Base-by-base conservation (phyloP, 352 stramenopile species). In the Globisporangium apiculatum region DNA sequence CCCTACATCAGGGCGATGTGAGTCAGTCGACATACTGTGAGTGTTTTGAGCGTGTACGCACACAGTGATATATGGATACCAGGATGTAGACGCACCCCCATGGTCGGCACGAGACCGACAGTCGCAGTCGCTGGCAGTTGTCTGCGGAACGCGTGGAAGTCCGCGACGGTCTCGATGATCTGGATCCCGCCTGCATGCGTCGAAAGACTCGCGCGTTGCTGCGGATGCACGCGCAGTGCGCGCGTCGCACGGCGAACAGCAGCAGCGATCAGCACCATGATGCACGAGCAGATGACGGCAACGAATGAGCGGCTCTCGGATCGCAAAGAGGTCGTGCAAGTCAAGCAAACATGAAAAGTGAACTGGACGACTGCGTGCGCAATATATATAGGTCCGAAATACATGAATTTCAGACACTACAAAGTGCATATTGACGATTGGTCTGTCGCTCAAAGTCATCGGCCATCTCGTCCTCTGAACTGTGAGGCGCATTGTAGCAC, bases 51-150 rank as follows among this genome's bases (percentile, higher is more conserved):
- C 24, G 24, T 31, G 24, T 31, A 3, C 24, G 24, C 24, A 31
- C 24, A 31, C 24, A 31, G 24, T 31, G 24, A 31, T 31, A 31
- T 35, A 8, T 48, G 45, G 17, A 17, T 10, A 17, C 45, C 8
- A 17, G 43, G 43, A 48, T 17, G 43, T n/a, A n/a, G 12, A 72
- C 65, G 49, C 55, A 92, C 97, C 64, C 97, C 97, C 97, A 99
- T 99, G 1, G 97, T 99, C 9, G 97, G 97, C 24, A 99, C 97
- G 57, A 99, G 97, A 0, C 97, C 97, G 50, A 99, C 66, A 7
- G 72, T 89, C 15, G 78, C 71, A 43, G 59, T 71, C 10, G 71
- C 50, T 1, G 82, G 68, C 31, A 95, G 66, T 40, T 73, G 58
- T 31, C 64, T 68, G 10, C 83, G 83, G 50, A 64, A 69, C 43